Evolutionary conservation across 257 asterid genomes (phyloP).

Genomic region (Solanum lignicaule): DNA sequence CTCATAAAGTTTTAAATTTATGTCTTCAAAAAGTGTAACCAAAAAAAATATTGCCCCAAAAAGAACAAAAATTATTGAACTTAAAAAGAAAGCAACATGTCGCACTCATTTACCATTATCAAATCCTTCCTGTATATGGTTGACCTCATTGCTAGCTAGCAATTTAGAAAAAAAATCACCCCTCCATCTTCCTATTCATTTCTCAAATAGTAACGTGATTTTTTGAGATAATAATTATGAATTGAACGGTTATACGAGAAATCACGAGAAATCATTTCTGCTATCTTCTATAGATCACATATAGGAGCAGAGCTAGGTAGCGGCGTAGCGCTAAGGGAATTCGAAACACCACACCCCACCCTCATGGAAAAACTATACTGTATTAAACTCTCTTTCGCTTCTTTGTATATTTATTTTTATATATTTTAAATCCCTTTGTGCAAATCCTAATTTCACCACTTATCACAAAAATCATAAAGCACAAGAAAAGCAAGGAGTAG

Average conservation of each 20-base stretch:
- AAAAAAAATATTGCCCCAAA: background rate
- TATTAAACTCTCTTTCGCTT: background rate
- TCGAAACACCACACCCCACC: background rate
- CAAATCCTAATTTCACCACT: background rate
- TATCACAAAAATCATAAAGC: background rate
- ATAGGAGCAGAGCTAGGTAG: background rate
- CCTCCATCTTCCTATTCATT: background rate
- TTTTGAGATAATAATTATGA: background rate
- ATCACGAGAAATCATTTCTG: background rate
- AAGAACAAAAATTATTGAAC: background rate
- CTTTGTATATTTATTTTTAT: no score
- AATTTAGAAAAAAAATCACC: background rate
- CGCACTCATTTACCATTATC: background rate
- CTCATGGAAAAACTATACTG: no score
- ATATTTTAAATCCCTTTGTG: no score
- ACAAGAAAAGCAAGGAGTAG: background rate
- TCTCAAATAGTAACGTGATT: background rate
- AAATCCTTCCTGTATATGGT: background rate
- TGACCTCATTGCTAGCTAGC: background rate
- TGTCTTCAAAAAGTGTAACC: background rate
- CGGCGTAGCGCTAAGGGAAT: background rate
- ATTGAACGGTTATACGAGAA: background rate
- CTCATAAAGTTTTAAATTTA: background rate
- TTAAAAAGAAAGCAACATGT: background rate
- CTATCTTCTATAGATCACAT: background rate